Conservation (phyloP, 306 rosid species). For the Vigna unguiculata region DNA sequence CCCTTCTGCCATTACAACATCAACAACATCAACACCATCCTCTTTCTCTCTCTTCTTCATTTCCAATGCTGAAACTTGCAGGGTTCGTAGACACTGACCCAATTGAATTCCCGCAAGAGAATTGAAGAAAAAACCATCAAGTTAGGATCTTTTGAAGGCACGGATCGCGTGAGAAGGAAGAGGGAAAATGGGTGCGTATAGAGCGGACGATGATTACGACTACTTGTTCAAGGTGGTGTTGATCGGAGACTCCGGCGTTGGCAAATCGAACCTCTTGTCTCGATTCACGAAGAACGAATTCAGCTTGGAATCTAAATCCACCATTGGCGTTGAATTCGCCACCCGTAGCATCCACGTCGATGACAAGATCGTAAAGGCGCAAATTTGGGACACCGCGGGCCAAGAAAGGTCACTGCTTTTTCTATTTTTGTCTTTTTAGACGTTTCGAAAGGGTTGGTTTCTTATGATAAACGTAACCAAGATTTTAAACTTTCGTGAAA, state of each 20-base stretch:
- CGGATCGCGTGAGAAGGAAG: not conserved
- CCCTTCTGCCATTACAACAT: conserved; percentile 11
- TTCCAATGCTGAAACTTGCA: conserved; percentile 47
- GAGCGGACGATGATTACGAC: conserved; percentile 84
- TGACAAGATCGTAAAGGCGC: conserved; percentile 86
- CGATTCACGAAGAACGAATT: conserved; percentile 83
- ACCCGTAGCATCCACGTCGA: conserved; percentile 85
- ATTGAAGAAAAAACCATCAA: conserved; percentile 23
- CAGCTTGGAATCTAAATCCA: conserved; percentile 81
- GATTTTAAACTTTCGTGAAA: no score
- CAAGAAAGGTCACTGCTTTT: conserved; percentile 67
- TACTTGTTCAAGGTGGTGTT: conserved; percentile 83
- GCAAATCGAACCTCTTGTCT: conserved; percentile 81
- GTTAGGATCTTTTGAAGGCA: conserved; percentile 23
- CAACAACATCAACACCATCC: not conserved
- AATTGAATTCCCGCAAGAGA: not conserved
- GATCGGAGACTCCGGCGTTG: conserved; percentile 92
- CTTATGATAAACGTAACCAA: no score
- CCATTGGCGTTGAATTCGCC: conserved; percentile 88
- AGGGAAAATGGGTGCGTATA: conserved; percentile 70
- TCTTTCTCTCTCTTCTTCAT: conserved; percentile 20
- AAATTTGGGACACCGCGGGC: conserved; percentile 95
- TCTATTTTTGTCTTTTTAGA: not conserved
- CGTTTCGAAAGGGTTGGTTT: no score
- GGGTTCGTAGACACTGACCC: conserved; percentile 10